phyloP scores from a whole-genome alignment of 495 filamentous ascomycete species.

The Friedmanniomyces simplex region DNA sequence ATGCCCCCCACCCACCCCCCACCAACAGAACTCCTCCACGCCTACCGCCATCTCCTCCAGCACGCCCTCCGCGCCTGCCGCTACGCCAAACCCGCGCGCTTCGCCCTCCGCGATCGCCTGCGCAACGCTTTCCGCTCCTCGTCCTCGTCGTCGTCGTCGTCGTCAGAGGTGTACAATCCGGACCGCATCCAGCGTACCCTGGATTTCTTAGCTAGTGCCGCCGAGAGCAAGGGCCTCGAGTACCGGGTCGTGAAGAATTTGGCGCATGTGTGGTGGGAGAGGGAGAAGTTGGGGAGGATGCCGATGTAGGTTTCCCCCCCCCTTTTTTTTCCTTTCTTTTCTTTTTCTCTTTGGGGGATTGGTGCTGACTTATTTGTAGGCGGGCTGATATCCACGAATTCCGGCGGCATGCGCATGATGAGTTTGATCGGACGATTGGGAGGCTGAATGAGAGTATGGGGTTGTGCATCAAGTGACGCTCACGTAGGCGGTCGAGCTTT shows the following conservation, averaged over 20 bases:
- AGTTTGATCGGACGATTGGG: constrained; percentile 28
- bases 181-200: constrained; percentile 61
- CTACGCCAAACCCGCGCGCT: constrained; percentile 67
- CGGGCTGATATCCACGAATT: neutral
- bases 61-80: constrained; percentile 65
- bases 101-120: constrained; percentile 52
- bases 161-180: constrained; percentile 42
- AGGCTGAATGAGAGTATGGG: constrained; percentile 35
- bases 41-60: constrained; percentile 73
- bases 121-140: constrained; percentile 60
- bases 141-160: constrained; percentile 16
- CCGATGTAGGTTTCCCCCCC: constrained; percentile 2
- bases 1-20: neutral
- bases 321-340: no score
- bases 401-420: constrained; percentile 24
- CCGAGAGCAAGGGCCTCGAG: constrained; percentile 57
- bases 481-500: neutral
- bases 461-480: constrained; percentile 25
- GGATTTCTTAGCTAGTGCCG: constrained; percentile 63
- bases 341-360: neutral
- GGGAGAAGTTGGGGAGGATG: constrained; percentile 18
- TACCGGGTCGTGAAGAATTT: constrained; percentile 72
- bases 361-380: neutral
- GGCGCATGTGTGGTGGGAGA: constrained; percentile 48
- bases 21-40: constrained; percentile 44